Evolutionary conservation across 2,329 filamentous ascomycete genomes (phyloP).

Genomic region (Sporothrix brasiliensis): DNA sequence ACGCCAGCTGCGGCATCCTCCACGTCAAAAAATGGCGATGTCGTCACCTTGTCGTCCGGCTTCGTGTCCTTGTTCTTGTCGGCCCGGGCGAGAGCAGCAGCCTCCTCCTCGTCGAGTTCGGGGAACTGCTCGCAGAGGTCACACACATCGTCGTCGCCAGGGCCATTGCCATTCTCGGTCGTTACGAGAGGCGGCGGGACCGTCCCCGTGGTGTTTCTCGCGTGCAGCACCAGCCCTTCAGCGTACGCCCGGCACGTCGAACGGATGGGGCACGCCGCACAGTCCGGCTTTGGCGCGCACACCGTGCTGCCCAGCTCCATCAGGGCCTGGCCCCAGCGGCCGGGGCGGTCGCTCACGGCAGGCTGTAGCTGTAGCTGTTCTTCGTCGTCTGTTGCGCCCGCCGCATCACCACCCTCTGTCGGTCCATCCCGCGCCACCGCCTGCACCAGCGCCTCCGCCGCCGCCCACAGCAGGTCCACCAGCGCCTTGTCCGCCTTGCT

Average conservation of each 20-base stretch:
- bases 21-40: slow-evolving; percentile 44
- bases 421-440: slow-evolving; percentile 50
- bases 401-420: slow-evolving; percentile 26
- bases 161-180: not conserved
- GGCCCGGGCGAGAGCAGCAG: slow-evolving; percentile 6
- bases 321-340: slow-evolving; percentile 65
- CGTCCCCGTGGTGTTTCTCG: not conserved
- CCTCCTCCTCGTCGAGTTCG: slow-evolving; percentile 41
- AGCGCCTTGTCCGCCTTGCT: slow-evolving; percentile 58
- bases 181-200: not conserved
- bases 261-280: slow-evolving; percentile 54
- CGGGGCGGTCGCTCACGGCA: slow-evolving; percentile 54
- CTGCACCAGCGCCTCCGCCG: slow-evolving; percentile 59
- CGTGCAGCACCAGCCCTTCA: slow-evolving; percentile 49
- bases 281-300: slow-evolving; percentile 63
- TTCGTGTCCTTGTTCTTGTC: slow-evolving; percentile 18
- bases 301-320: slow-evolving; percentile 68
- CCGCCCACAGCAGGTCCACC: slow-evolving; percentile 60
- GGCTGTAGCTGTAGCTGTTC: too few relatives aligned
- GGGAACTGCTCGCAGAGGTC: slow-evolving; percentile 53
- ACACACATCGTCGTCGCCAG: slow-evolving; percentile 50
- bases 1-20: slow-evolving; percentile 28
- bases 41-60: slow-evolving; percentile 36
- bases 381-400: slow-evolving; percentile 31
- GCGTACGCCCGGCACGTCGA: slow-evolving; percentile 55